Conservation (phyloP, 2,329 filamentous ascomycete genomes). For the Fusarium coicis region DNA sequence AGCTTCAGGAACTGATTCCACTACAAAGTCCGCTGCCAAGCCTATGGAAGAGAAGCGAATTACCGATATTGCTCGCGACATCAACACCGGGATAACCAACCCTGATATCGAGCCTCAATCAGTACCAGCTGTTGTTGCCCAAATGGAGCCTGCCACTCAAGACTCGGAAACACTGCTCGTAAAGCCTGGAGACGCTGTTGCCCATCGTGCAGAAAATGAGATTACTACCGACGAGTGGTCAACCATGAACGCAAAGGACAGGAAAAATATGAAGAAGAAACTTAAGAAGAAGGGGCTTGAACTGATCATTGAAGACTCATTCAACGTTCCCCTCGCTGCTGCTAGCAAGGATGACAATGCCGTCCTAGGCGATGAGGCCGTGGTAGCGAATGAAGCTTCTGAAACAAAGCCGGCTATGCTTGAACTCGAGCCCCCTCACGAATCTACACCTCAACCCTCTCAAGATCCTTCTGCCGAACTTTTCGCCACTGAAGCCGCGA, state of each 20-base stretch:
- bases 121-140: not conserved
- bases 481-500: not conserved
- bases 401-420: not conserved
- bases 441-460: not conserved
- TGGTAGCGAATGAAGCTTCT: not conserved
- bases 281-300: constrained; percentile 40
- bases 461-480: not conserved
- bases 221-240: constrained; percentile 39
- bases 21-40: not conserved
- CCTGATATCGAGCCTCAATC: not conserved
- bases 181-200: not conserved
- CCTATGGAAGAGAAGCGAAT: not conserved
- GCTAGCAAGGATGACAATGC: not conserved
- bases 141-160: not conserved
- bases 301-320: constrained; percentile 26
- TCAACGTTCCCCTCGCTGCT: not conserved
- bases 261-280: constrained; percentile 40
- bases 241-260: constrained; percentile 34
- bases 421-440: not conserved
- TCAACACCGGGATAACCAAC: not conserved
- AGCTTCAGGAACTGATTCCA: not conserved
- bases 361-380: not conserved
- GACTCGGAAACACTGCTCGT: not conserved
- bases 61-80: not conserved
- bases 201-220: constrained; percentile 35